Evolutionary conservation across 352 stramenopile genomes (phyloP), one percentile per base, ranked within the genome.

Genomic region (Pythium insidiosum): DNA sequence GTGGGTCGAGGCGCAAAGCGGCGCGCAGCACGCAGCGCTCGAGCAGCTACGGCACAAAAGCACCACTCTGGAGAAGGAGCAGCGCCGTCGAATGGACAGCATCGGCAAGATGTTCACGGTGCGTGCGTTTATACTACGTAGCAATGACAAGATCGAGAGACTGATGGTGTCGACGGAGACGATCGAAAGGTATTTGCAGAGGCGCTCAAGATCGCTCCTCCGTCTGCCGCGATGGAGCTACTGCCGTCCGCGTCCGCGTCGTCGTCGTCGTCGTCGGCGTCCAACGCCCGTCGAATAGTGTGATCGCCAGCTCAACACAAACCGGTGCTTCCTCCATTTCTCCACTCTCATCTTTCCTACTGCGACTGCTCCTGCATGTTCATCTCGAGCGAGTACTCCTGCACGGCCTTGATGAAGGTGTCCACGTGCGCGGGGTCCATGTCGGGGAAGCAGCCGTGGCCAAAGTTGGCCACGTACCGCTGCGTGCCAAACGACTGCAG

Each of bases 381-480:
- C 68, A 88, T 88, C 44, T 92, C 72, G 25, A 92, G 67, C 53
- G 88, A 97, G 33, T 93, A 84, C 47, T 97, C 74, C 53, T 99
- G 95, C 59, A 99, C 95, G 0, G 91, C 78, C 59, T 98, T 91
- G 38, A 99, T 95, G 61, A 99, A 98, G 22, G 74, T 82, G 53
- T 96, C 73, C 5, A 98, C 94, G 54, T 98, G 81, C 25, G 74
- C 73, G 0, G 95, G 86, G 39, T 94, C 83, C 81, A 98, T 96
- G 60, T 98, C 95, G 20, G 95, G 95, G 58, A 96, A 96, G 49
- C 98, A 94, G 38, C 96, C 96, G 60, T 99, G 94, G 38, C 96
- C 96, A 30, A 99, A 81, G 69, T 99, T 99, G 16, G 94, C 95
- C 63, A 99, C 97, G 57, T 98, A 93, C 43, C 81, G 74, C 62